A percentile compares a stretch with the other conserved stretches of the same genome.
Conservation (phyloP, 768 basidiomycete genomes). For the Floccularia luteovirens region DNA sequence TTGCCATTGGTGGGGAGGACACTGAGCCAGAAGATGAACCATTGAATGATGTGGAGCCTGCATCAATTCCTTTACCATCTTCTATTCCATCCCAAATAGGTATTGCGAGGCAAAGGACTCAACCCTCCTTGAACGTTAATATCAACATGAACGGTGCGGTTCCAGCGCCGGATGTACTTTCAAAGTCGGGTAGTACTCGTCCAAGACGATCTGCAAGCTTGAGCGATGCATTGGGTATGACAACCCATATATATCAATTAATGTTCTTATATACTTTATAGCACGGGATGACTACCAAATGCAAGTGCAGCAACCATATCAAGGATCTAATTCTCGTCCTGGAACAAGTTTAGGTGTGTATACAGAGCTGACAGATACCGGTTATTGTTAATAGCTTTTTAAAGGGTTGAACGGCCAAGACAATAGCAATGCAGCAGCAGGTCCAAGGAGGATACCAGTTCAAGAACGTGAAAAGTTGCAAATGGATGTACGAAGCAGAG, state of each 20-base stretch:
- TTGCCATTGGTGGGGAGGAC: slow-evolving; percentile 16
- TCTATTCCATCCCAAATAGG: slow-evolving; percentile 11
- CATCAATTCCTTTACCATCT: slow-evolving; percentile 13
- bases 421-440: slow-evolving; percentile 21
- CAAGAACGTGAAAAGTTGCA: slow-evolving; percentile 32
- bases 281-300: slow-evolving; percentile 31
- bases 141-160: slow-evolving; percentile 8
- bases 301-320: slow-evolving; percentile 28
- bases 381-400: neutral
- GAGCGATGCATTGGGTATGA: slow-evolving; percentile 52
- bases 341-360: slow-evolving; percentile 26
- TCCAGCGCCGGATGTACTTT: slow-evolving; percentile 10
- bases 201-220: slow-evolving; percentile 73
- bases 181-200: slow-evolving; percentile 39
- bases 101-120: slow-evolving; percentile 12
- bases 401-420: slow-evolving; percentile 17
- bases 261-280: slow-evolving; percentile 11
- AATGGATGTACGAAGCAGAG: slow-evolving; percentile 34
- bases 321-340: slow-evolving; percentile 19
- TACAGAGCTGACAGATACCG: too few relatives aligned
- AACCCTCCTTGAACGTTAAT: slow-evolving; percentile 10
- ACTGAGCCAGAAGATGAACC: slow-evolving; percentile 25
- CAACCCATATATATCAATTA: slow-evolving; percentile 7
- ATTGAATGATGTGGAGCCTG: slow-evolving; percentile 15
- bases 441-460: slow-evolving; percentile 25